Conservation (phyloP, 164 flowering plant species). For the Echeveria elegans region DNA sequence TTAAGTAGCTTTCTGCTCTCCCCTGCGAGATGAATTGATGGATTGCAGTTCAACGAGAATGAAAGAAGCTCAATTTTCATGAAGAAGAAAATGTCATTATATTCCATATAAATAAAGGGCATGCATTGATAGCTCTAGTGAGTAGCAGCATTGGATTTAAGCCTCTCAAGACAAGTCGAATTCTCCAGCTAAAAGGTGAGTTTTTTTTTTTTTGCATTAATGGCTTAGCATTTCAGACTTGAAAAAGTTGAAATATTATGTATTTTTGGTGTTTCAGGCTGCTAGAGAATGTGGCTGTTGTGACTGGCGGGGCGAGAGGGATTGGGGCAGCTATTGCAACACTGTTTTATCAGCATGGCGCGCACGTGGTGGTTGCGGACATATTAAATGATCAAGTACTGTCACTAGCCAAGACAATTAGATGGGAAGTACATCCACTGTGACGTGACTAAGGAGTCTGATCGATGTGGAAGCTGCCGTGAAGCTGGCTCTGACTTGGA, state of each 20-base stretch:
- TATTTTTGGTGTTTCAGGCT: slow-evolving; percentile 27
- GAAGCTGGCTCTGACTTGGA: slow-evolving; percentile 39
- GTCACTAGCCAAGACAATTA: slow-evolving; percentile 37
- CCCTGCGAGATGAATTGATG: not conserved
- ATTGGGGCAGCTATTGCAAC: slow-evolving; percentile 71
- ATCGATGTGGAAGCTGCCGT: slow-evolving; percentile 57
- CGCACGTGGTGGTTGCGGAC: slow-evolving; percentile 76
- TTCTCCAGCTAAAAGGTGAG: not conserved
- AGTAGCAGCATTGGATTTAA: not conserved
- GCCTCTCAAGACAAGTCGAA: too few species aligned
- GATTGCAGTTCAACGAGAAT: not conserved
- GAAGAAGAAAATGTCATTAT: not conserved
- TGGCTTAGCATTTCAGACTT: not conserved
- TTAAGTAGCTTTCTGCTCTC: not conserved
- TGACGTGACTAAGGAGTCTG: slow-evolving; percentile 51
- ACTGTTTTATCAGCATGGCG: slow-evolving; percentile 56
- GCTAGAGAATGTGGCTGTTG: slow-evolving; percentile 57
- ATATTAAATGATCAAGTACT: slow-evolving; percentile 53
- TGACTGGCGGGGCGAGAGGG: slow-evolving; percentile 90
- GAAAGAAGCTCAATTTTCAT: slow-evolving; percentile 5
- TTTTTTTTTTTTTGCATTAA: not conserved
- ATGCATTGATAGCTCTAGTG: too few species aligned
- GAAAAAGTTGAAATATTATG: not conserved
- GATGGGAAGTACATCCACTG: slow-evolving; percentile 61
- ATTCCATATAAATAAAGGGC: not conserved